Base-by-base conservation (phyloP, 768 basidiomycete species). In the Mycena indigotica region DNA sequence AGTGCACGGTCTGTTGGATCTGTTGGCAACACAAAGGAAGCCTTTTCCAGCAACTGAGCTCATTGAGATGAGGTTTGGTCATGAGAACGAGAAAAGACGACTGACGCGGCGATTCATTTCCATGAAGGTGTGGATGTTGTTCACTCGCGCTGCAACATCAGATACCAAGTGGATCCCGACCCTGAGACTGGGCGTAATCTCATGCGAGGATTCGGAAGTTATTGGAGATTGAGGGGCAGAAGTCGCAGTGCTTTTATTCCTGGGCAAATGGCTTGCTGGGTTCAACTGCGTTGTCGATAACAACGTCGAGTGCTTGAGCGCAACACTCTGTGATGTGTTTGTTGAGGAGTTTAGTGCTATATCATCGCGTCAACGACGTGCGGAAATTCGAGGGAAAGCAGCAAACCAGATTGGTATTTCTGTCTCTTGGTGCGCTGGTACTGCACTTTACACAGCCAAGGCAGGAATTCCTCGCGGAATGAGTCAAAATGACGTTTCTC, bases 401-500 rank as follows among this genome's bases (percentile, higher is more conserved):
- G 57, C 71, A 58, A 67, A 89, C 89, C 72, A 59, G 74, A 71
- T 28, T 76, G 81, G 61, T 89, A 90, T 72, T 85, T 88, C 46
- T 70, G 72, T 61, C 77, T 76, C 64, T 84, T 86, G 16, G 78
- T 77, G 10, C 76, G 74, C 57, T 86, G 87, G 69, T 93, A 93
- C 60, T 91, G 90, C 5, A 91, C 75, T 68, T 92, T 94, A 74
- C 93, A 90, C 54, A 97, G 68, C 92, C 94, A 97, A 0, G 95
- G 95, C 12, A 98, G 69, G 66, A 97, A 91, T 58, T 97, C 93
- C 70, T 95, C 90, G 50, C 89, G 81, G 51, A 98, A 79, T 16
- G 94, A 96, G 50, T 92, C 87, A 39, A 95, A 79, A 63, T 85
- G 81, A 4, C 73, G 74, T 65, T 91, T 91, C 58, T 84, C 80